Conservation (phyloP, 352 stramenopile genomes). For the Phytophthora hibernalis region DNA sequence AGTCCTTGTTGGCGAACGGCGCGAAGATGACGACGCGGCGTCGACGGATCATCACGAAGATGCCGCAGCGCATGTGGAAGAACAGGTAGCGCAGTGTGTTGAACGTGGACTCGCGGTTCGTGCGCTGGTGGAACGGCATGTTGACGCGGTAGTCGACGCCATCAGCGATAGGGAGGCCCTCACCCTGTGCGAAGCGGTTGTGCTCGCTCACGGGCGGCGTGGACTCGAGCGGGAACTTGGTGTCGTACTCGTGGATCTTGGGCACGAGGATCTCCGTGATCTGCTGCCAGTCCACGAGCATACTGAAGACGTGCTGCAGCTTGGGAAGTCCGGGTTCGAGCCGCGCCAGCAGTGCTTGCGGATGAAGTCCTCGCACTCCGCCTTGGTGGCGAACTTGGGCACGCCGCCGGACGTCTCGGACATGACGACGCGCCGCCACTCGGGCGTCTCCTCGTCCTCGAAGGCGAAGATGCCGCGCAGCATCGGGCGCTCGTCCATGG, state of each 20-base stretch:
- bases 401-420: constrained; percentile 71
- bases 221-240: constrained; percentile 58
- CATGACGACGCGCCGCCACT: constrained; percentile 79
- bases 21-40: constrained; percentile 96
- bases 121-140: constrained; percentile 93
- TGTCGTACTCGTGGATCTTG: constrained; percentile 83
- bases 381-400: constrained; percentile 89
- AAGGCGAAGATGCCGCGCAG: constrained; percentile 88
- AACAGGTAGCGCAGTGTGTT: constrained; percentile 99
- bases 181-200: constrained; percentile 76
- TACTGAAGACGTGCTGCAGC: constrained; percentile 93
- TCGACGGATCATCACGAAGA: constrained; percentile 98
- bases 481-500: constrained; percentile 63
- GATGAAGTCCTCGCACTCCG: constrained; percentile 91
- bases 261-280: constrained; percentile 77
- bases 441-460: constrained; percentile 86
- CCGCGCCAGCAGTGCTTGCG: constrained; percentile 82
- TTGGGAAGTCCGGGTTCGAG: constrained; percentile 92
- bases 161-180: constrained; percentile 56
- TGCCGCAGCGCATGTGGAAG: constrained; percentile 98
- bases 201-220: constrained; percentile 41
- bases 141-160: constrained; percentile 88
- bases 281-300: constrained; percentile 90
- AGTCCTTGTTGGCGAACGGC: constrained; percentile 97
- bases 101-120: constrained; percentile 87